phyloP scores from a whole-genome alignment of 1,284 basidiomycete genomes.

The Pseudozyma thailandica region DNA sequence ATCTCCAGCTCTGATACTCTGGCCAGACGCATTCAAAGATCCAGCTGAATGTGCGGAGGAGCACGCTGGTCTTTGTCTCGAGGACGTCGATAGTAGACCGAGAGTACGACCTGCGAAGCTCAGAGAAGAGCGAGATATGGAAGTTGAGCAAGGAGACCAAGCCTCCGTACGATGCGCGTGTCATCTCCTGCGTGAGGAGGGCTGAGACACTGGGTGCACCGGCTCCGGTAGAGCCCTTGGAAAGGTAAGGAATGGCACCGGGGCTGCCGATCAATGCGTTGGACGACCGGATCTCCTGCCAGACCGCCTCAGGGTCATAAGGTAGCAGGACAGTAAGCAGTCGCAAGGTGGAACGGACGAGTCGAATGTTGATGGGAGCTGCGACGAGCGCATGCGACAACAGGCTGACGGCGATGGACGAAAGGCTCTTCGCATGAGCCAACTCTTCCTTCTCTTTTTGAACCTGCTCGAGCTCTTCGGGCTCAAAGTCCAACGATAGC shows the following conservation, averaged over 20 bases:
- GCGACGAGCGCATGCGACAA: slow-evolving; percentile 81
- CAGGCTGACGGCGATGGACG: slow-evolving; percentile 82
- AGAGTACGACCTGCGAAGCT: slow-evolving; percentile 75
- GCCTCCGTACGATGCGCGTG: slow-evolving; percentile 80
- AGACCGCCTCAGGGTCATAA: slow-evolving; percentile 79
- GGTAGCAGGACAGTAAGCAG: slow-evolving; percentile 82
- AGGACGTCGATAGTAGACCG: slow-evolving; percentile 72
- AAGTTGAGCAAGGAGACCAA: slow-evolving; percentile 80
- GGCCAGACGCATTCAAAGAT: slow-evolving; percentile 86
- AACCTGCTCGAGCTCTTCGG: slow-evolving; percentile 46
- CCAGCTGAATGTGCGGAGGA: slow-evolving; percentile 79
- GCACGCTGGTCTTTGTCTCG: slow-evolving; percentile 81
- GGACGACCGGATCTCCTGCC: slow-evolving; percentile 84
- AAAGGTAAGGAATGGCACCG: slow-evolving; percentile 36
- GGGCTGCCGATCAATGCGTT: slow-evolving; percentile 76
- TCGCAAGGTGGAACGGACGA: slow-evolving; percentile 82
- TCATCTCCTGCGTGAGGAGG: slow-evolving; percentile 78
- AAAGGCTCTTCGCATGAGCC: slow-evolving; percentile 70
- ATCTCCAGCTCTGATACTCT: slow-evolving; percentile 84
- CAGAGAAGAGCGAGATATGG: slow-evolving; percentile 78
- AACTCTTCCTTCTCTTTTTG: slow-evolving; percentile 50
- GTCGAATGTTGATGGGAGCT: slow-evolving; percentile 72
- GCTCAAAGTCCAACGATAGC: slow-evolving; percentile 41
- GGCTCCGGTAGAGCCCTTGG: slow-evolving; percentile 14
- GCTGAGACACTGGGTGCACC: slow-evolving; percentile 68